A percentile compares a stretch with the other conserved stretches of the same genome.
Evolutionary conservation across 306 rosid genomes (phyloP).

Genomic region (Trifolium repens): DNA sequence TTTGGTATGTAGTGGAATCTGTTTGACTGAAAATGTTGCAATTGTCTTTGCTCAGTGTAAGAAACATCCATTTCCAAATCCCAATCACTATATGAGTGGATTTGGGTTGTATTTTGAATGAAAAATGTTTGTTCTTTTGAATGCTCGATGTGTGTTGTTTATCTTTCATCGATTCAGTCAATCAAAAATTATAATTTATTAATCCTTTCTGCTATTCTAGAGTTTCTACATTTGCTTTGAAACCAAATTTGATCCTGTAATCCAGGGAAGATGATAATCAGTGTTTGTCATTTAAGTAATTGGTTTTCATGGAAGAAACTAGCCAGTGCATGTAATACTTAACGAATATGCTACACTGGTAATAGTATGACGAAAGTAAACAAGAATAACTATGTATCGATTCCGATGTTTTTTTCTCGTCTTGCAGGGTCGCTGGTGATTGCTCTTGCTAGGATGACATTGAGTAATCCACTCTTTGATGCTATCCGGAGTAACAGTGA

Average conservation of each 20-base stretch:
- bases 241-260: neutral
- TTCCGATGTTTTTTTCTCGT: neutral
- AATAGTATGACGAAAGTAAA: constrained; percentile 1
- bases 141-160: constrained; percentile 5
- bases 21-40: neutral
- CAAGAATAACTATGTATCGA: neutral
- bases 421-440: constrained; percentile 39
- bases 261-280: neutral
- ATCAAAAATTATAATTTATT: neutral
- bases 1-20: neutral
- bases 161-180: constrained; percentile 15
- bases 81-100: no score
- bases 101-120: neutral
- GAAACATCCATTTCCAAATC: no score
- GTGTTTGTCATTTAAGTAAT: neutral
- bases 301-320: neutral
- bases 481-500: constrained; percentile 73
- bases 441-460: constrained; percentile 58
- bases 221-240: no score
- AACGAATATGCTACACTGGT: neutral
- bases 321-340: neutral
- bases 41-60: neutral
- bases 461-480: constrained; percentile 69
- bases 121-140: constrained; percentile 18
- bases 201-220: neutral